phyloP scores from a whole-genome alignment of 441 rosid species.

The Erodium chrysanthum region DNA sequence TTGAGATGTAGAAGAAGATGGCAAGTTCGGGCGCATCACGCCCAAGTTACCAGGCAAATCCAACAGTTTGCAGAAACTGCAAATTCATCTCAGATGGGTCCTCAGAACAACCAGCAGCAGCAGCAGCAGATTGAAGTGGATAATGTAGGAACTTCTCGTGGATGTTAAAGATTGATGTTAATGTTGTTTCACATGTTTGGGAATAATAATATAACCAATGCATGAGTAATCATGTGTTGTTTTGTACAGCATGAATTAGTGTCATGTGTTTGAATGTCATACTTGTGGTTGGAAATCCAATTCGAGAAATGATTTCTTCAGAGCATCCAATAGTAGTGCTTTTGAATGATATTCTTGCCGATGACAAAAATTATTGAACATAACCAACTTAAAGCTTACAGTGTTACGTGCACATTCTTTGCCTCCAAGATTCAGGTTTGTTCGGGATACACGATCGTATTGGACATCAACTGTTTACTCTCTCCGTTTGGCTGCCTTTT shows the following conservation, averaged over 20 bases:
- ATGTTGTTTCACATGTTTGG: background rate
- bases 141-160: slow-evolving; percentile 22
- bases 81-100: slow-evolving; percentile 23
- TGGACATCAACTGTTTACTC: too few relatives aligned
- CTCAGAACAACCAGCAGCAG: slow-evolving; percentile 9
- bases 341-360: too few relatives aligned
- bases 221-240: background rate
- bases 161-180: slow-evolving; percentile 16
- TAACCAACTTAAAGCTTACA: too few relatives aligned
- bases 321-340: too few relatives aligned
- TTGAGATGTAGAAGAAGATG: slow-evolving; percentile 26
- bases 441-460: too few relatives aligned
- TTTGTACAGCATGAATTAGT: background rate
- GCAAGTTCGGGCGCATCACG: slow-evolving; percentile 26
- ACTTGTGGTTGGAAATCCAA: background rate
- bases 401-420: too few relatives aligned
- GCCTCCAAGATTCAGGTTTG: too few relatives aligned
- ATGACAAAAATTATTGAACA: too few relatives aligned
- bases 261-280: slow-evolving; percentile 2
- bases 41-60: slow-evolving; percentile 27
- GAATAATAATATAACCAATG: background rate
- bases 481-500: too few relatives aligned
- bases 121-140: slow-evolving; percentile 9
- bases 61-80: slow-evolving; percentile 22
- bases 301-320: too few relatives aligned